Base-by-base conservation (phyloP, 1,284 basidiomycete species). In the Ganoderma sinense region DNA sequence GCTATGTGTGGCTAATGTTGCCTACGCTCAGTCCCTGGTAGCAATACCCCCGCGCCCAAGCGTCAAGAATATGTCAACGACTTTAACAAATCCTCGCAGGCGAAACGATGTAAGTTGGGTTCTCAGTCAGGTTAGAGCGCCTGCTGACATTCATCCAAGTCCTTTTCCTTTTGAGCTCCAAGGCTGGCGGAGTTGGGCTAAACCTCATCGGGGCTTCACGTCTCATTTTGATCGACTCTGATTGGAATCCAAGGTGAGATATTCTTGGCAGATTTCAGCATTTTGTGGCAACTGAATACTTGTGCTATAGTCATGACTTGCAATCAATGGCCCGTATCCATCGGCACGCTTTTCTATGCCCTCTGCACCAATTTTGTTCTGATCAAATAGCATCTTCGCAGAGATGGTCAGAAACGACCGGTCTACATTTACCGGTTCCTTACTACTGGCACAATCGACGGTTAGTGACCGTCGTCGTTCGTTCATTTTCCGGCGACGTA, bases 271-370 rank as follows among this genome's bases (percentile, higher is more conserved):
- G 4, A 23, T 61, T 10, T 13, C 5, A 29, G 0, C 2, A 7
- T 3, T 18, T 31, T 4, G 4, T 26, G 8, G 26, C 18, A 43
- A 13, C 59, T 61, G 16, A 61, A 5, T 4, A 41, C 18, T 43
- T 14, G 26, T 5, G 8, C 26, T 16, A n/a, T 62, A 94, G 93
- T 74, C 94, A 94, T 75, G 97, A 99, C 81, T 82, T 97, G 20
- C 97, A 99, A 80, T 94, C 97, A 1, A 99, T 99, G 97, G 97
- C 97, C 64, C 90, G 98, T 62, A 98, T 97, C 76, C 95, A 97
- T 80, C 89, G 95, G 95, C 96, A 71, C 70, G 85, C 18, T n/a
- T 10, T 61, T 18, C 11, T 39, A 26, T 16, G 16, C 16, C 2
- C 20, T 26, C 39, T 8, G 23, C 1, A 6, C n/a, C 33, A 40